Evolutionary conservation across 2,329 filamentous ascomycete genomes (phyloP).

Genomic region (Colletotrichum paranaense): DNA sequence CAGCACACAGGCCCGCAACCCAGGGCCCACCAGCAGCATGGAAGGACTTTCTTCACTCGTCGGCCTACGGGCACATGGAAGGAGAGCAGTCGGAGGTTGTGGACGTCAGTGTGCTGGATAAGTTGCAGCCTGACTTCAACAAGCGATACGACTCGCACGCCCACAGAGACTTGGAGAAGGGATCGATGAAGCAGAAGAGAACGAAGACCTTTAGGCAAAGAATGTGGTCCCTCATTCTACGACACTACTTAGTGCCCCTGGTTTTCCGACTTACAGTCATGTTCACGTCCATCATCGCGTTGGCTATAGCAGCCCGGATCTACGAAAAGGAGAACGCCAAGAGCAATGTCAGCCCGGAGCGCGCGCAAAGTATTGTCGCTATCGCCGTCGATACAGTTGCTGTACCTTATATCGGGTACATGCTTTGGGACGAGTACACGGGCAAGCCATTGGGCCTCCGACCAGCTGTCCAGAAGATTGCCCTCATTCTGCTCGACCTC

Average conservation of each 20-base stretch:
- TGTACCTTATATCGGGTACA: conserved; percentile 90
- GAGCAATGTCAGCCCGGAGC: conserved; percentile 61
- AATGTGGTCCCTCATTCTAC: conserved; percentile 76
- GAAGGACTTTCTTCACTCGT: conserved; percentile 65
- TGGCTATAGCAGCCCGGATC: conserved; percentile 82
- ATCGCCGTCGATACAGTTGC: conserved; percentile 90
- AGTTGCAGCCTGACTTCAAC: conserved; percentile 61
- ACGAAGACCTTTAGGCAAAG: conserved; percentile 59
- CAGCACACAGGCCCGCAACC: conserved; percentile 55
- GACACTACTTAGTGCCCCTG: conserved; percentile 87
- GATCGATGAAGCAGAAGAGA: conserved; percentile 40
- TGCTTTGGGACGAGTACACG: conserved; percentile 96
- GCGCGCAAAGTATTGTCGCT: conserved; percentile 86
- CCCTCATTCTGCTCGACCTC: conserved; percentile 89
- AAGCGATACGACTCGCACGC: conserved; percentile 47
- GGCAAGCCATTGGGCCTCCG: conserved; percentile 92
- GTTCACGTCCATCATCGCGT: conserved; percentile 82
- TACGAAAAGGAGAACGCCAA: conserved; percentile 67
- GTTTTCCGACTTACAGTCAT: conserved; percentile 86
- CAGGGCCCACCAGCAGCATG: conserved; percentile 58
- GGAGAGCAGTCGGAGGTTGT: conserved; percentile 62
- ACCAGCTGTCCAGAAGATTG: conserved; percentile 84
- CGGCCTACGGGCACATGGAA: conserved; percentile 59
- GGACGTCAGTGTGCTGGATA: conserved; percentile 55
- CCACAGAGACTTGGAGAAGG: conserved; percentile 41